Conservation (phyloP, 331 rosid species). For the Rhamnella rubrinervis region DNA sequence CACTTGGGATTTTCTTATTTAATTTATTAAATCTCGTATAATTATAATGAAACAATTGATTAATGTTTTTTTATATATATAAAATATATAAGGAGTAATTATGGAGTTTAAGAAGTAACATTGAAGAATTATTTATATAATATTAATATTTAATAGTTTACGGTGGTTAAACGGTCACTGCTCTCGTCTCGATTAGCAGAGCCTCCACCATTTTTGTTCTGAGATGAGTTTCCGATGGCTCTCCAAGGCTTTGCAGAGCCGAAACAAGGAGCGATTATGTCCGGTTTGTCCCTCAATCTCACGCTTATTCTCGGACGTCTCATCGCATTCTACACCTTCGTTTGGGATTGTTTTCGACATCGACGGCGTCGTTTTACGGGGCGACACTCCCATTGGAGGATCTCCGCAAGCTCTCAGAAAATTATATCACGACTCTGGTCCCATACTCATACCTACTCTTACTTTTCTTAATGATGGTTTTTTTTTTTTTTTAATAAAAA, state of each 20-base stretch:
- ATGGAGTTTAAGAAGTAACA: too few species aligned
- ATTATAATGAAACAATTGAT: too few species aligned
- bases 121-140: too few species aligned
- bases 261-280: constrained; percentile 13
- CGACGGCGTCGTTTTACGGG: constrained; percentile 86
- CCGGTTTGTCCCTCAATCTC: constrained; percentile 20
- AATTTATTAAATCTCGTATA: too few species aligned
- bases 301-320: constrained; percentile 50
- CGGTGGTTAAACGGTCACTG: too few species aligned
- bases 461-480: background rate
- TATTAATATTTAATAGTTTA: too few species aligned
- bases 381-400: constrained; percentile 74
- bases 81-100: too few species aligned
- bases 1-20: too few species aligned
- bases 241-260: constrained; percentile 36
- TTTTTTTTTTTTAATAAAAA: background rate
- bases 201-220: background rate
- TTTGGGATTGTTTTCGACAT: constrained; percentile 92
- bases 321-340: constrained; percentile 42
- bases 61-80: too few species aligned
- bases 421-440: constrained; percentile 58
- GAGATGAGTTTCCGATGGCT: constrained; percentile 53
- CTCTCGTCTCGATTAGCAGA: too few species aligned
- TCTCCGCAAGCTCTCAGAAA: constrained; percentile 63
- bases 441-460: background rate